Base-by-base conservation (phyloP, 805 yeast species). In the Candida stauntonica region DNA sequence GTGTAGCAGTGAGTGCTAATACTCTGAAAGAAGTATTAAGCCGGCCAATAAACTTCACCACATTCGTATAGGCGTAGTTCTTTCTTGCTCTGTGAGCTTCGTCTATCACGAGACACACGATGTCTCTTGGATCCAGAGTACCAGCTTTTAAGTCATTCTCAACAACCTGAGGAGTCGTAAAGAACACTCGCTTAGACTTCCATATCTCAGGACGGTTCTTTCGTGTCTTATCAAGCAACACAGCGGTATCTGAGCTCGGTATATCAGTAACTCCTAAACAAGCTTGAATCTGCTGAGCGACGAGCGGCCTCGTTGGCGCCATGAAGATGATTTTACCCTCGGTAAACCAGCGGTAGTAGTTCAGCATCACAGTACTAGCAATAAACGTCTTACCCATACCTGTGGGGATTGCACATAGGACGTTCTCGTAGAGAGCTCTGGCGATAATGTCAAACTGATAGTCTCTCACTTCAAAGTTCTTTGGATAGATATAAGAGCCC, bases 381-480 rank as follows among this genome's bases (percentile, higher is more conserved):
- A 93, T 88, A 47, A 93, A 87, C 0, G 99, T 93, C 63, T 93
- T 93, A 28, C 99, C 99, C 58, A 89, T 68, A 48, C 99, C 99
- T 0, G 99, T 93, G 1, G 99, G 99, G 13, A 93, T 74, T 0
- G 97, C 95, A 55, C 95, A 91, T 17, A 93, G 65, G 3, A 82
- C 58, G 54, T 93, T 93, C 45, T 79, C 69, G 51, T 74, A 78
- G 26, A 93, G 64, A 0, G 96, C 81, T 41, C 77, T 73, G 32
- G 69, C 66, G 3, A 88, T 86, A 39, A 93, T 88, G 47, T 81
- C 80, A 54, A 70, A 79, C 62, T 93, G 99, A 57, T 94, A 93
- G 44, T 87, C 95, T 56, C 99, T 75, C 0, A 82, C 68, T 44
- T 85, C 84, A 46, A 76, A 75, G 53, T 93, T 91, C 1, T 87